These are phyloP conservation scores for Boletus rubropictus DNA, from an alignment of 768 basidiomycete species.

Conservation along the genomic window DNA sequence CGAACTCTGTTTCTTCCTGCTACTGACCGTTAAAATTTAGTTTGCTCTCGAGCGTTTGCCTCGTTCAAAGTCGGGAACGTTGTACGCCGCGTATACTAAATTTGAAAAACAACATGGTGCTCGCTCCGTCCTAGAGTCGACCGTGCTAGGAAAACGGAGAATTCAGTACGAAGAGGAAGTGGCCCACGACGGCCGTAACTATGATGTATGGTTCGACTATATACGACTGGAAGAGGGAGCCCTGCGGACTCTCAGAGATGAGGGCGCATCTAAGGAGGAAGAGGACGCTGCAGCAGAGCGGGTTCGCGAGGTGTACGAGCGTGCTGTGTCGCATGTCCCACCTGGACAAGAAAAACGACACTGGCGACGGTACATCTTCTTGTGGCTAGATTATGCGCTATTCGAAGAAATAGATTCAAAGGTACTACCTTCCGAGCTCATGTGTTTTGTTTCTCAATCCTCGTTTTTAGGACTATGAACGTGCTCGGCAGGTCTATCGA, in stretches of 20 bases:
- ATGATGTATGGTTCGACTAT: conserved; percentile 98
- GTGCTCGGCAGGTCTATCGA: conserved; percentile 88
- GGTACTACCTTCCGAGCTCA: conserved; percentile 35
- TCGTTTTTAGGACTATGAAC: conserved; percentile 61
- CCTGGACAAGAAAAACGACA: conserved; percentile 90
- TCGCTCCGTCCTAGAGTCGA: conserved; percentile 80
- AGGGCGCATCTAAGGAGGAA: conserved; percentile 69
- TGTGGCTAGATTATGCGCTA: conserved; percentile 93
- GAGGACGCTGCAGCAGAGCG: conserved; percentile 54
- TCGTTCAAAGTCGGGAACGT: conserved; percentile 78
- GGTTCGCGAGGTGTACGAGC: conserved; percentile 91
- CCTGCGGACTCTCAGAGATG: conserved; percentile 64
- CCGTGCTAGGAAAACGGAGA: conserved; percentile 94
- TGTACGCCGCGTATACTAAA: conserved; percentile 92
- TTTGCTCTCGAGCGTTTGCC: conserved; percentile 94
- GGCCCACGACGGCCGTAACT: conserved; percentile 85
- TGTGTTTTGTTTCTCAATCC: conserved; percentile 1
- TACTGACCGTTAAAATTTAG: conserved; percentile 35
- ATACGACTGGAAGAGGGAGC: conserved; percentile 90
- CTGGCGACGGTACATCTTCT: conserved; percentile 84
- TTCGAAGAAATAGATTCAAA: conserved; percentile 97
- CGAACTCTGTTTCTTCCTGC: not conserved
- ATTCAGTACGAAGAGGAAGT: conserved; percentile 99
- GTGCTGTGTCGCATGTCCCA: conserved; percentile 92
- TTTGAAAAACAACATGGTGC: conserved; percentile 98